A percentile compares a stretch with the other conserved stretches of the same genome.
phyloP scores from a whole-genome alignment of 148 eudicot genomes.

The Linanthus parryae region DNA sequence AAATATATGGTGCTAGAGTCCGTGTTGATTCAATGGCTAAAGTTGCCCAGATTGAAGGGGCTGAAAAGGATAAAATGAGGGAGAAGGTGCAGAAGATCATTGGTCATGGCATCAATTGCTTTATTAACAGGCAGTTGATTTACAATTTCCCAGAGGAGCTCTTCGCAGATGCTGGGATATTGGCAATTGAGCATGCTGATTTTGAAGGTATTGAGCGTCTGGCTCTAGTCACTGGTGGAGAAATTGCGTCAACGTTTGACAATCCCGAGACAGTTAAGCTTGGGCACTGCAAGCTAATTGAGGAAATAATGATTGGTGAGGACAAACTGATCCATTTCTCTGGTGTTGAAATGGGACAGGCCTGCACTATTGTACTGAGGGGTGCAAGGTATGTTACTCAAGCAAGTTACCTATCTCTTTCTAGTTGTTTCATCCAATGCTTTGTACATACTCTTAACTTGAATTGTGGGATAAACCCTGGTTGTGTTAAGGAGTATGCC shows the following conservation, averaged over 20 bases:
- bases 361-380: conserved; percentile 93
- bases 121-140: conserved; percentile 86
- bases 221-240: conserved; percentile 96
- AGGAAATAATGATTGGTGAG: conserved; percentile 98
- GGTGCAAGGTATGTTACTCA: conserved; percentile 79
- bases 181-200: conserved; percentile 99
- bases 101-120: conserved; percentile 91
- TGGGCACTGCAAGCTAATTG: conserved; percentile 93
- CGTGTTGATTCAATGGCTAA: conserved; percentile 99
- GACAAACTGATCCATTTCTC: conserved; percentile 94
- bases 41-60: conserved; percentile 95
- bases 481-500: no score
- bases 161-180: conserved; percentile 97
- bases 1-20: conserved; percentile 96
- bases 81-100: conserved; percentile 93
- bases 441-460: no score
- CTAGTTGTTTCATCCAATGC: no score
- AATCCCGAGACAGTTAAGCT: conserved; percentile 96
- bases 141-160: conserved; percentile 98
- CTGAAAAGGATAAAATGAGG: conserved; percentile 98
- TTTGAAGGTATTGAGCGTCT: conserved; percentile 98
- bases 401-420: no score
- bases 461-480: no score
- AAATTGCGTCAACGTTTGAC: conserved; percentile 97
- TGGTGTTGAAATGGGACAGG: conserved; percentile 96